Evolutionary conservation across 2,329 filamentous ascomycete genomes (phyloP).

Genomic region (Alternaria viburni): DNA sequence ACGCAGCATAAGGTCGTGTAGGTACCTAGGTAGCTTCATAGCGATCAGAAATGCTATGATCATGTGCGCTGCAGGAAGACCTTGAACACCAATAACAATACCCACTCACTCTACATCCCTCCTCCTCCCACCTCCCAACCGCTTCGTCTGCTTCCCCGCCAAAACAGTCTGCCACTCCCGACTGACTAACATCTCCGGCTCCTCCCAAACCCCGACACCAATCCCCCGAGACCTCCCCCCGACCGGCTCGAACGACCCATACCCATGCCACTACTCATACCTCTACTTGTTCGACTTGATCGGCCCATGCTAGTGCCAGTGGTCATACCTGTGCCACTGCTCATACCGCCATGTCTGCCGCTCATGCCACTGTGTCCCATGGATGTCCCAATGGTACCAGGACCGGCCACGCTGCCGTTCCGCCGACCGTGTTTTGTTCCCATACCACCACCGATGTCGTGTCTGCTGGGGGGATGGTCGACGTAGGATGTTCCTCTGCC

Average conservation of each 20-base stretch:
- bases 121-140: not conserved
- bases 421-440: not conserved
- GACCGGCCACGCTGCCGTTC: not conserved
- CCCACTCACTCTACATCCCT: not conserved
- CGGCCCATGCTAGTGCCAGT: not conserved
- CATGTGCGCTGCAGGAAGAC: not conserved
- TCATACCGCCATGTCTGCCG: not conserved
- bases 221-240: not conserved
- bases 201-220: constrained; percentile 4
- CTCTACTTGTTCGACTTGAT: not conserved
- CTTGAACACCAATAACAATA: not conserved
- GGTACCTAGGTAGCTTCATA: not conserved
- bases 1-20: not conserved
- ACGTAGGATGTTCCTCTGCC: not conserved
- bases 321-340: not conserved
- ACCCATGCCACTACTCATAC: not conserved
- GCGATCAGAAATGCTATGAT: not conserved
- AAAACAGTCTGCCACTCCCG: not conserved
- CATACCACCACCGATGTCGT: rapidly evolving
- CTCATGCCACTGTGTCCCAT: not conserved
- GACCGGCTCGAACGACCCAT: not conserved
- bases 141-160: not conserved
- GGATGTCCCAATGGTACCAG: not conserved
- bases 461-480: not conserved
- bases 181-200: constrained; percentile 5